These are phyloP conservation scores for Sonneratia caseolaris DNA, from an alignment of 345 rosid genomes.

Conservation along the genomic window DNA sequence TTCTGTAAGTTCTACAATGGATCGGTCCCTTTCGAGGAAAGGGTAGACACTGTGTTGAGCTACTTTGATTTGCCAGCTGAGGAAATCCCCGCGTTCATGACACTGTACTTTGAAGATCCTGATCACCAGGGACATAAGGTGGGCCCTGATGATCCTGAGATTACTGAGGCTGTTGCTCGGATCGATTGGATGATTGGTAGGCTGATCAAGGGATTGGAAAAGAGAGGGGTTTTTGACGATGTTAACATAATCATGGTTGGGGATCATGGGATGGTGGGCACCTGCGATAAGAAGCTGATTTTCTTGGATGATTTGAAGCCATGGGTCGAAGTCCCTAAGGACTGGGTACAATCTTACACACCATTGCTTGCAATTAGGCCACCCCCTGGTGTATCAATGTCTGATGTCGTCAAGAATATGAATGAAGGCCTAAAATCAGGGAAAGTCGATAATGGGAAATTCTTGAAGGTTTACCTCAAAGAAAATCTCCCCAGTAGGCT, in stretches of 20 bases:
- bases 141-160: slow-evolving; percentile 80
- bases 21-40: slow-evolving; percentile 74
- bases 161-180: slow-evolving; percentile 69
- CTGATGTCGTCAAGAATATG: slow-evolving; percentile 64
- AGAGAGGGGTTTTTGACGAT: slow-evolving; percentile 80
- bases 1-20: slow-evolving; percentile 56
- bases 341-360: slow-evolving; percentile 64
- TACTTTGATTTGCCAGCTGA: slow-evolving; percentile 61
- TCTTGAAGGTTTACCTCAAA: slow-evolving; percentile 68
- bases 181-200: slow-evolving; percentile 75
- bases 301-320: slow-evolving; percentile 66
- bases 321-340: slow-evolving; percentile 51
- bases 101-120: slow-evolving; percentile 88
- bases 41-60: slow-evolving; percentile 65
- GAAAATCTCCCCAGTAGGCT: slow-evolving; percentile 81
- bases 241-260: slow-evolving; percentile 80
- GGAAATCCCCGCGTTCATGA: slow-evolving; percentile 73
- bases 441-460: slow-evolving; percentile 64
- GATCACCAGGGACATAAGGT: slow-evolving; percentile 95
- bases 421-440: slow-evolving; percentile 62
- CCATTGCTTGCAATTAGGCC: slow-evolving; percentile 80
- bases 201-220: slow-evolving; percentile 62
- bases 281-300: slow-evolving; percentile 73
- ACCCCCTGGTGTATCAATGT: slow-evolving; percentile 25
- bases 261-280: slow-evolving; percentile 97